Conservation (phyloP, 306 rosid species). For the Cajanus cajan region DNA sequence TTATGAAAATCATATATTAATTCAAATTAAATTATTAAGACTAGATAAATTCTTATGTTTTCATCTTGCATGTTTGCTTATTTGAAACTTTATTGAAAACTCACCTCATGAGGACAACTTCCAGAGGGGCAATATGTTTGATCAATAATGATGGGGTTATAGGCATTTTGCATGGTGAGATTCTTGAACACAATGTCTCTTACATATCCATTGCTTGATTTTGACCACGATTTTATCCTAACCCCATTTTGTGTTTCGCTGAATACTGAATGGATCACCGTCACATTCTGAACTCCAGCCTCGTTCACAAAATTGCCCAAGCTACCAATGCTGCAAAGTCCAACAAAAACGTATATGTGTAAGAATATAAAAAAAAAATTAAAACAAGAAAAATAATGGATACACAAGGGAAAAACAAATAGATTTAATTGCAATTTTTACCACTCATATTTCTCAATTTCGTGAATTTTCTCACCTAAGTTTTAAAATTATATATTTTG, state of each 20-base stretch:
- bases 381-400: no score
- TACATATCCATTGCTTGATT: conserved; percentile 37
- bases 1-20: no score
- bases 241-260: conserved; percentile 37
- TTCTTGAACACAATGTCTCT: conserved; percentile 28
- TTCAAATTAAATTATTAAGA: no score
- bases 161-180: conserved; percentile 39
- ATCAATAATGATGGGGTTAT: conserved; percentile 45
- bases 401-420: no score
- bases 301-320: conserved; percentile 22
- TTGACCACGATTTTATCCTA: conserved; percentile 41
- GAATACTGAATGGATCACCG: conserved; percentile 29
- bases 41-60: no score
- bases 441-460: no score
- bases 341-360: neutral
- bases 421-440: no score
- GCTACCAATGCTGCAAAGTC: conserved; percentile 38
- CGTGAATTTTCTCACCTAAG: no score
- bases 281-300: conserved; percentile 42
- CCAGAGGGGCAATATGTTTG: conserved; percentile 43
- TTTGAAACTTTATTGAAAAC: no score
- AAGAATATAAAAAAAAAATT: no score
- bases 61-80: no score
- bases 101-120: conserved; percentile 35
- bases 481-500: no score